Percentiles rank a stretch among this genome's conserved stretches.
phyloP scores from a whole-genome alignment of 139 green algal genomes.

The Micromonas commoda region DNA sequence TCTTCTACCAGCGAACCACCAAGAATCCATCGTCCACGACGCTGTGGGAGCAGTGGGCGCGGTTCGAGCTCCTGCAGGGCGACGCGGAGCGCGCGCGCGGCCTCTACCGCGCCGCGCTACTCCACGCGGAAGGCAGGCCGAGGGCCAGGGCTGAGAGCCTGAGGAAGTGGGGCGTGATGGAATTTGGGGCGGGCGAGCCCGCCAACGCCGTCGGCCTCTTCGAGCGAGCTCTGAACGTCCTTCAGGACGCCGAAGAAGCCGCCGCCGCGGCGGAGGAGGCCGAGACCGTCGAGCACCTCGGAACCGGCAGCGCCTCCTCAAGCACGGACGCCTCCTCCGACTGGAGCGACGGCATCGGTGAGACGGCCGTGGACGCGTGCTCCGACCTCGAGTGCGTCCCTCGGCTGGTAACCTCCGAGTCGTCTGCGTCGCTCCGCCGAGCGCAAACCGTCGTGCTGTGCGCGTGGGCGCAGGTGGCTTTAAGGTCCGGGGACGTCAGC shows the following conservation, averaged over 20 bases:
- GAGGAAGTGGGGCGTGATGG: constrained; percentile 26
- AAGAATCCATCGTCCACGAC: background rate
- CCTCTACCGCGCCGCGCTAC: constrained; percentile 14
- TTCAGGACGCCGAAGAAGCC: background rate
- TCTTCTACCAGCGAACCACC: constrained; percentile 19
- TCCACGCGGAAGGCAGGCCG: constrained; percentile 5
- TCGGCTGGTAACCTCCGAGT: too few relatives aligned
- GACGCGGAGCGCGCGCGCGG: constrained; percentile 10
- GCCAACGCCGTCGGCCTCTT: background rate
- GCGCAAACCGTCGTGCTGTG: background rate
- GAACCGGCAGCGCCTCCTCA: too few relatives aligned
- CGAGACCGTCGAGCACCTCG: too few relatives aligned
- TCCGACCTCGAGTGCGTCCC: too few relatives aligned
- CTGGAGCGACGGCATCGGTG: background rate
- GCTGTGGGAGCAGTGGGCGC: constrained; percentile 25
- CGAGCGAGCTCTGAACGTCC: background rate
- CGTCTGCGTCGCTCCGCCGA: background rate
- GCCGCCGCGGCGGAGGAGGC: background rate
- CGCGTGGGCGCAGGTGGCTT: constrained; percentile 1
- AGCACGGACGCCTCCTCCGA: background rate
- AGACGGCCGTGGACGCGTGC: background rate
- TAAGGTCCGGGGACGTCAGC: background rate
- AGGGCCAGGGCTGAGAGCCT: background rate
- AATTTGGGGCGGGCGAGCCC: background rate
- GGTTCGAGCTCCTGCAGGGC: constrained; percentile 20